phyloP scores from a whole-genome alignment of 441 rosid species.

The Geranium incanum region DNA sequence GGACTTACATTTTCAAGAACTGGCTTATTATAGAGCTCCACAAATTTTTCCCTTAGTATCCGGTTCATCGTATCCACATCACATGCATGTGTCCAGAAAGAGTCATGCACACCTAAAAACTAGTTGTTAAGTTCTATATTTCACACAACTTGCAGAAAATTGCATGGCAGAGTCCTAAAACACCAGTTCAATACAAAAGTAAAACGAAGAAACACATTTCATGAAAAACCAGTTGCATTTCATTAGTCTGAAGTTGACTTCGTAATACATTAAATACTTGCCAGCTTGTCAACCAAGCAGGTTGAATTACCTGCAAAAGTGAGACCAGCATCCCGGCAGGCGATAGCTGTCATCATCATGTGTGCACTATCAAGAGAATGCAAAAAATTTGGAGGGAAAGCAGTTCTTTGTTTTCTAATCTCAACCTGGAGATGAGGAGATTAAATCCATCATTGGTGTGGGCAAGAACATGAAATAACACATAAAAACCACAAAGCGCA shows the following conservation, averaged over 20 bases:
- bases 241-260: background rate
- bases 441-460: background rate
- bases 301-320: constrained; percentile 64
- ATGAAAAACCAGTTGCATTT: background rate
- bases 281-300: background rate
- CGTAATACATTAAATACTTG: background rate
- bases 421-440: constrained; percentile 48
- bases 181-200: background rate
- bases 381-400: constrained; percentile 92
- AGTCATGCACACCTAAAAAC: constrained; percentile 89
- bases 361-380: constrained; percentile 95
- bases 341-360: constrained; percentile 99
- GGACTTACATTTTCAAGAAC: constrained; percentile 86
- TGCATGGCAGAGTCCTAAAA: background rate
- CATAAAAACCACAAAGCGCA: constrained; percentile 16
- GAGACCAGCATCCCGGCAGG: constrained; percentile 79
- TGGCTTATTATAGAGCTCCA: constrained; percentile 77
- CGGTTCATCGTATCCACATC: constrained; percentile 83
- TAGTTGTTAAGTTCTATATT: constrained; percentile 6
- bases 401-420: constrained; percentile 80
- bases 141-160: background rate
- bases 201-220: background rate
- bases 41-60: constrained; percentile 82
- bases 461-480: constrained; percentile 7
- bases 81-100: constrained; percentile 96